These are phyloP conservation scores for Apiospora koreana DNA, from an alignment of 2,329 filamentous ascomycete species.

Conservation along the genomic window DNA sequence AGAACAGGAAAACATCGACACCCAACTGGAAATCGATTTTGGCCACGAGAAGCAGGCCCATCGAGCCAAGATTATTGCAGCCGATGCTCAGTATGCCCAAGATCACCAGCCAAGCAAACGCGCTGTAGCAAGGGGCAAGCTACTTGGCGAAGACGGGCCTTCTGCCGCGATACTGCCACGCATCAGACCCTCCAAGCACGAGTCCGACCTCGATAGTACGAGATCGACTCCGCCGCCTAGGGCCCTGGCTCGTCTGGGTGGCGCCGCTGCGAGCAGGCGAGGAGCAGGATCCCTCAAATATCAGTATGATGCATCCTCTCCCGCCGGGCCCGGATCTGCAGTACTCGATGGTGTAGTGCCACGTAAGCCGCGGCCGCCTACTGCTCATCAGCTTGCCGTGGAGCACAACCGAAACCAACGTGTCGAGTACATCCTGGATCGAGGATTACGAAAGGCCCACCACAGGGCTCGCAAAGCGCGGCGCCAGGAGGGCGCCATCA, in stretches of 20 bases:
- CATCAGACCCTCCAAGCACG: conserved; percentile 64
- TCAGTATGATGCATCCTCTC: conserved; percentile 62
- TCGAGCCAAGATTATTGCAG: conserved; percentile 72
- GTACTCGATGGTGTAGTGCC: conserved; percentile 56
- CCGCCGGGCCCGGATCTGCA: conserved; percentile 49
- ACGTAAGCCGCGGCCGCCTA: conserved; percentile 72
- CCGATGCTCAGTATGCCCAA: conserved; percentile 69
- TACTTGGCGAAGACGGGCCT: conserved; percentile 53
- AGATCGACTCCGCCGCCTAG: conserved; percentile 54
- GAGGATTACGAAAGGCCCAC: conserved; percentile 69
- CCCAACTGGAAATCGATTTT: conserved; percentile 46
- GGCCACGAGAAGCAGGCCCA: conserved; percentile 64
- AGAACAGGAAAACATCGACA: conserved; percentile 72
- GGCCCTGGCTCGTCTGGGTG: conserved; percentile 36
- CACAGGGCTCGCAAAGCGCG: conserved; percentile 63
- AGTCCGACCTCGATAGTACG: conserved; percentile 55
- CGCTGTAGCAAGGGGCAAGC: conserved; percentile 35
- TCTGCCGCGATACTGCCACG: conserved; percentile 59
- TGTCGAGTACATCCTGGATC: conserved; percentile 79
- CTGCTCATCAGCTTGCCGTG: conserved; percentile 79
- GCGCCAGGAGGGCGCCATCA: conserved; percentile 65
- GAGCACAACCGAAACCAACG: conserved; percentile 76
- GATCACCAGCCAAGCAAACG: conserved; percentile 59
- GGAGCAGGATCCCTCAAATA: conserved; percentile 57
- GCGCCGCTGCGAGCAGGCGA: conserved; percentile 40